Evolutionary conservation across 2,329 filamentous ascomycete species (phyloP).

Genomic region (Pseudogymnoascus sp.): DNA sequence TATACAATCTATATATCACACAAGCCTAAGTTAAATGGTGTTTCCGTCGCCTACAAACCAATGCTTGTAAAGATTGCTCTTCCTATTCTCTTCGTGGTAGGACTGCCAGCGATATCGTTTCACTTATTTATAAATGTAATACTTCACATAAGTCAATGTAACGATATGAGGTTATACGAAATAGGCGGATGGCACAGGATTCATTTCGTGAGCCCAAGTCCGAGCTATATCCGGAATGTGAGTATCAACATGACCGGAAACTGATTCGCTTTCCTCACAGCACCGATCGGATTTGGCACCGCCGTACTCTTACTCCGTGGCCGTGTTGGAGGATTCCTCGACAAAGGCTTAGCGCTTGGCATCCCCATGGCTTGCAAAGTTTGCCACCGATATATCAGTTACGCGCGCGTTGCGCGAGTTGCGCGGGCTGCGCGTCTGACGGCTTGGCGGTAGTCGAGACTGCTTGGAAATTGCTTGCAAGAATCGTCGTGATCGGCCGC

Average conservation of each 20-base stretch:
- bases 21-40: no score
- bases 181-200: background rate
- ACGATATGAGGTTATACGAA: background rate
- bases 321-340: background rate
- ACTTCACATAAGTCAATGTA: no score
- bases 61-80: no score
- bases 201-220: background rate
- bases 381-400: background rate
- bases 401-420: background rate
- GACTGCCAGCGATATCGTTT: no score
- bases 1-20: no score
- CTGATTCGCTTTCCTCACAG: background rate
- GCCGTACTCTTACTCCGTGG: background rate
- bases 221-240: background rate
- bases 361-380: background rate
- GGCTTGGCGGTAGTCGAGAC: background rate
- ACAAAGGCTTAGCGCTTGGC: background rate
- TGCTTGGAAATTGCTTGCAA: background rate
- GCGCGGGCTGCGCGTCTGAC: background rate
- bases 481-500: no score
- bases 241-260: background rate
- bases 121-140: no score
- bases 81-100: no score
- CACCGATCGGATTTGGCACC: background rate
- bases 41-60: no score